Base-by-base conservation (phyloP, 768 basidiomycete species). In the Suillus subluteus region DNA sequence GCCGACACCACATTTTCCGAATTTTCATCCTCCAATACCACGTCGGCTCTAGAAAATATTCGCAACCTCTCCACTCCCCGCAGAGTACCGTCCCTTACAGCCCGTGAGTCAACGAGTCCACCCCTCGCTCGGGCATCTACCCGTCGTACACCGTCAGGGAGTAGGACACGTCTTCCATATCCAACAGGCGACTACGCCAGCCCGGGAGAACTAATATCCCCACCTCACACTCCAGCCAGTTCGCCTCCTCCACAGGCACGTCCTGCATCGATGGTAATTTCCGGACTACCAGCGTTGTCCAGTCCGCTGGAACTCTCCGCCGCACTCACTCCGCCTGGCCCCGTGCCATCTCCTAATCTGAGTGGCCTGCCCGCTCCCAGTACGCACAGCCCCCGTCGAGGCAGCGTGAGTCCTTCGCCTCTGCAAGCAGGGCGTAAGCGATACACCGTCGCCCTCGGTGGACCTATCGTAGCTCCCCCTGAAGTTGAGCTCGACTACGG, bases 401-500 rank as follows among this genome's bases (percentile, higher is more conserved):
- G 82, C 6, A 90, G 88, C 71, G 83, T 88, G 63, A 88, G 88
- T 65, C 87, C 89, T 2, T 92, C 91, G 4, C 92, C 94, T 2
- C 79, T 86, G 0, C 78, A 82, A 2, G 80, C 56, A 2, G 69
- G 66, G 23, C 70, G 93, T 67, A 95, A 95, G 72, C 84, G 94
- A 46, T 95, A 95, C 73, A 95, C 94, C 0, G 93, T 95, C 40
- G 93, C 94, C 0, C 83, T 95, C 0, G 92, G 92, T 12, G 90
- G 86, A 3, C 89, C 91, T 0, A 87, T 92, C 66, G 83, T 87
- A 68, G 79, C 72, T 44, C 76, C 70, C 66, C 73, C 69, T 37
- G 78, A 70, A 58, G 69, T 69, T 62, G 76, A 70, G 43, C 68
- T 71, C 11, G 78, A 76, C 5, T 73, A 74, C 62, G 73, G 77